These are phyloP conservation scores for Phlebiopsis flavidoalba DNA, from an alignment of 768 basidiomycete genomes.

Conservation along the genomic window DNA sequence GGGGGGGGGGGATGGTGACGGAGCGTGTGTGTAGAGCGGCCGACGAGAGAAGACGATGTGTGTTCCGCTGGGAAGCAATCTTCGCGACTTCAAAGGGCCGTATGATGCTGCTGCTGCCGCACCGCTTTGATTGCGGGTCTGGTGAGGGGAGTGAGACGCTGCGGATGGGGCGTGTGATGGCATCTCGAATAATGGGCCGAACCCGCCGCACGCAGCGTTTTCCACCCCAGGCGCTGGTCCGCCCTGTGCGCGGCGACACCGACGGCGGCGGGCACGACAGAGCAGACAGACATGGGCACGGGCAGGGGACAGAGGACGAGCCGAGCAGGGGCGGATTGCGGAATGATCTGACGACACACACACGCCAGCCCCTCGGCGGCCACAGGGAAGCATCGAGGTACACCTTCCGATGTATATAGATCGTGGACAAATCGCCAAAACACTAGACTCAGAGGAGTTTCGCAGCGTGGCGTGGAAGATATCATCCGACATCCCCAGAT, in stretches of 20 bases:
- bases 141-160: slow-evolving; percentile 8
- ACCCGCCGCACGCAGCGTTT: slow-evolving; percentile 4
- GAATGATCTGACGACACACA: neutral
- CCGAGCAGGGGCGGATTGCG: neutral
- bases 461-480: slow-evolving; percentile 15
- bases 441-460: slow-evolving; percentile 11
- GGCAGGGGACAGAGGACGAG: neutral
- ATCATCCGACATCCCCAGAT: slow-evolving; percentile 14
- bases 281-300: neutral
- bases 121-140: slow-evolving; percentile 9
- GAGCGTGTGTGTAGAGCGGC: neutral
- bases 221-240: slow-evolving; percentile 1
- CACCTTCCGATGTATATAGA: slow-evolving; percentile 12
- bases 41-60: neutral
- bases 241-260: neutral
- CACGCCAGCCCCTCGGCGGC: slow-evolving; percentile 3
- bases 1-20: neutral
- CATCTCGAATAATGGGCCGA: slow-evolving; percentile 14
- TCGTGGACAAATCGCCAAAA: slow-evolving; percentile 15
- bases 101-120: neutral
- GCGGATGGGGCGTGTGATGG: slow-evolving; percentile 10
- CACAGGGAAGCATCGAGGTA: slow-evolving; percentile 7
- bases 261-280: neutral
- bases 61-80: neutral
- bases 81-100: neutral